Conservation (phyloP, 176 grass and related monocot genomes). For the Rhynchospora tenuis region DNA sequence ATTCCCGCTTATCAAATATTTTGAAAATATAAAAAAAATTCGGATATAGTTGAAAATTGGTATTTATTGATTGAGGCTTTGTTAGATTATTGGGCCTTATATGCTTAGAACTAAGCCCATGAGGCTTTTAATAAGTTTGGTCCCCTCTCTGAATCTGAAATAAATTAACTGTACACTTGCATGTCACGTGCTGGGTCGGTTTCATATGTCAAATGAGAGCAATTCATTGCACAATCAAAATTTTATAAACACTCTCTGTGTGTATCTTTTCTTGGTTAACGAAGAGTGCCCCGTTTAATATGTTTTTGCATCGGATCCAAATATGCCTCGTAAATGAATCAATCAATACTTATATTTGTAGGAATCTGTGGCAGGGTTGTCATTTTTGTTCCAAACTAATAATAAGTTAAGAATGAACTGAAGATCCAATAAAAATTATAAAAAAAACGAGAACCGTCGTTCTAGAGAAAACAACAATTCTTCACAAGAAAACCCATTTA, state of each 20-base stretch:
- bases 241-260: background rate
- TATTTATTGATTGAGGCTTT: background rate
- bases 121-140: background rate
- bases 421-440: background rate
- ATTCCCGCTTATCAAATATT: background rate
- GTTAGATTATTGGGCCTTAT: background rate
- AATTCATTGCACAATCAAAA: background rate
- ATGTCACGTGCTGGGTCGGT: background rate
- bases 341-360: background rate
- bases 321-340: background rate
- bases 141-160: background rate
- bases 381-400: background rate
- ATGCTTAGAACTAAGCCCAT: background rate
- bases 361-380: background rate
- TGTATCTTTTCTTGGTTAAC: background rate
- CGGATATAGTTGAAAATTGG: background rate
- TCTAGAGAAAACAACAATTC: background rate
- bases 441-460: background rate
- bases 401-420: constrained; percentile 5
- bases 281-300: background rate
- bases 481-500: background rate
- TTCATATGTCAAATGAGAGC: background rate
- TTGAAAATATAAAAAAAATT: background rate
- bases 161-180: background rate
- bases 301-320: background rate